These are phyloP conservation scores for Cadophora malorum DNA, from an alignment of 2,329 filamentous ascomycete genomes.

Conservation along the genomic window DNA sequence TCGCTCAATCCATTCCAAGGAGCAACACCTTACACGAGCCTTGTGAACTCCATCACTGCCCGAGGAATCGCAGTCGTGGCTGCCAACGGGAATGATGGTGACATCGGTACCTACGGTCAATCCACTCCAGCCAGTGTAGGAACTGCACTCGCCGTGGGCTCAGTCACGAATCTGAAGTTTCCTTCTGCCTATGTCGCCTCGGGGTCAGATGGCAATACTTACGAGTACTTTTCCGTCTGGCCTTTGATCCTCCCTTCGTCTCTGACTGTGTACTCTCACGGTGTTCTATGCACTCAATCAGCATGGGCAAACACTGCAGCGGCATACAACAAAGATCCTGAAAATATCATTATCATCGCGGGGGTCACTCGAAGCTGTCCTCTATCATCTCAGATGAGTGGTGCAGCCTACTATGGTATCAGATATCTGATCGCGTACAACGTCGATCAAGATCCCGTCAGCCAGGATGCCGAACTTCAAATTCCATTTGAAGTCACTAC, in stretches of 20 bases:
- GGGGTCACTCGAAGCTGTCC: conserved; percentile 3
- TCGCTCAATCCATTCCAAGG: conserved; percentile 1
- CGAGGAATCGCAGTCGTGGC: neutral
- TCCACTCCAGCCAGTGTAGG: conserved; percentile 3
- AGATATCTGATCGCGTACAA: conserved; percentile 1
- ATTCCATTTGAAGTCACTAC: neutral
- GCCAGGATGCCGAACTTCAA: neutral
- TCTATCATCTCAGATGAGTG: conserved; percentile 1
- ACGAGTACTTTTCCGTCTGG: conserved; percentile 1
- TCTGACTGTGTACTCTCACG: neutral
- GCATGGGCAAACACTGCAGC: conserved; percentile 1
- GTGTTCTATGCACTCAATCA: conserved; percentile 6
- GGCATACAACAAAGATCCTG: conserved; percentile 3
- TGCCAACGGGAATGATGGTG: conserved; percentile 1
- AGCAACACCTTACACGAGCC: neutral
- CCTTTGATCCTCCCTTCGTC: neutral
- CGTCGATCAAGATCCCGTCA: neutral
- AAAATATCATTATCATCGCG: conserved; percentile 1
- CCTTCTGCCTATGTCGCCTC: neutral
- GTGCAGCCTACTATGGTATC: neutral
- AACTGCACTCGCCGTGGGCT: neutral
- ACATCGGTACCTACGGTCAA: neutral
- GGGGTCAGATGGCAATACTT: neutral
- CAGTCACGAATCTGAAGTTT: conserved; percentile 1
- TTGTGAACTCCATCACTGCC: conserved; percentile 5